Conservation (phyloP, 2,329 filamentous ascomycete species). For the Colletotrichum sp. region DNA sequence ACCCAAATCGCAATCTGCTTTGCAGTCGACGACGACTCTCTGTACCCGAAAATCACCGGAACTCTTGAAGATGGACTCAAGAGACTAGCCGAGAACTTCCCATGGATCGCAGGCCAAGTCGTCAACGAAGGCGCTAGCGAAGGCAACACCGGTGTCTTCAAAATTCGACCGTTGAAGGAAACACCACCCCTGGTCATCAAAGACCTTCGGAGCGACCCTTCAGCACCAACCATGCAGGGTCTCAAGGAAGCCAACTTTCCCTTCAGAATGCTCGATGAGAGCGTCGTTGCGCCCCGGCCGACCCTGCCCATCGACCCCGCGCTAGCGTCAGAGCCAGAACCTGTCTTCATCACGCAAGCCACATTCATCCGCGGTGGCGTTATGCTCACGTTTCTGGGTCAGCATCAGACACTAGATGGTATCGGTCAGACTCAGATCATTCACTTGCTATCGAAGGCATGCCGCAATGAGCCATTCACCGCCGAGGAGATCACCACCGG, state of each 20-base stretch:
- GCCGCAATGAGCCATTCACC: constrained; percentile 48
- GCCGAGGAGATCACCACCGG: constrained; percentile 46
- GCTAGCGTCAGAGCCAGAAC: not conserved
- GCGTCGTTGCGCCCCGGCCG: constrained; percentile 33
- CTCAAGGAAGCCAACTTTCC: constrained; percentile 46
- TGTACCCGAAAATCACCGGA: constrained; percentile 28
- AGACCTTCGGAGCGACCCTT: constrained; percentile 42
- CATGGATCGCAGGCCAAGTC: constrained; percentile 52
- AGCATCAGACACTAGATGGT: constrained; percentile 58
- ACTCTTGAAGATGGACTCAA: constrained; percentile 41
- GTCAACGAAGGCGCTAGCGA: constrained; percentile 34
- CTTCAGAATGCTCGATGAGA: constrained; percentile 53
- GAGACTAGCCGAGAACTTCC: constrained; percentile 43
- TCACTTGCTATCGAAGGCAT: constrained; percentile 53
- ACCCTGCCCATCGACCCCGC: constrained; percentile 8
- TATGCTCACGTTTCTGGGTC: constrained; percentile 51
- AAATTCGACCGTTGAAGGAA: constrained; percentile 39
- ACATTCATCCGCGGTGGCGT: constrained; percentile 47
- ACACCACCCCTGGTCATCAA: constrained; percentile 43
- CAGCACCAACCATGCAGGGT: constrained; percentile 40
- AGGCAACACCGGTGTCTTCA: constrained; percentile 37
- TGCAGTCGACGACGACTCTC: constrained; percentile 26
- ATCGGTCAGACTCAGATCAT: constrained; percentile 53
- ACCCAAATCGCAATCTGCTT: constrained; percentile 51
- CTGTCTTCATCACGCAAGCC: constrained; percentile 9